Percentiles rank a stretch among this genome's conserved stretches.
Evolutionary conservation across 2,329 filamentous ascomycete species (phyloP).

Genomic region (Fusarium sp.): DNA sequence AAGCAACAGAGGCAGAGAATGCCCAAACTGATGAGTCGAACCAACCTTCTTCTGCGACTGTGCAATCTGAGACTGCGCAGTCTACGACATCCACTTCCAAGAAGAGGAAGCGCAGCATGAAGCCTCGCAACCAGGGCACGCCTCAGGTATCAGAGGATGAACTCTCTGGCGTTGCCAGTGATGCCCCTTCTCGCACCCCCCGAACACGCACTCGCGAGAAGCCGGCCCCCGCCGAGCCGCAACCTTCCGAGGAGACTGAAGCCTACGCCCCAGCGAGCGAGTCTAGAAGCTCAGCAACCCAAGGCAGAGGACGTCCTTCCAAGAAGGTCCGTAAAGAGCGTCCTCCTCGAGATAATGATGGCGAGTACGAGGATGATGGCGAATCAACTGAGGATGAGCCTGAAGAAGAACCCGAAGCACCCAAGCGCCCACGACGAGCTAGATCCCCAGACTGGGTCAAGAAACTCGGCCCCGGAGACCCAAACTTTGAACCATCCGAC

Average conservation of each 20-base stretch:
- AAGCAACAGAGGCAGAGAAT: background rate
- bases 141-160: background rate
- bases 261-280: conserved; percentile 1
- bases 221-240: background rate
- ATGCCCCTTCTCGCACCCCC: background rate
- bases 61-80: background rate
- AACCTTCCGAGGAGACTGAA: background rate
- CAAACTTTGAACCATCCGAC: conserved; percentile 39
- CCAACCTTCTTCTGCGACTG: background rate
- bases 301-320: background rate
- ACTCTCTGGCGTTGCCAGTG: conserved; percentile 8
- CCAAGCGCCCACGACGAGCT: conserved; percentile 11
- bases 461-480: conserved; percentile 36
- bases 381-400: conserved; percentile 5
- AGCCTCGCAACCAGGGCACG: background rate
- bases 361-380: conserved; percentile 17
- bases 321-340: conserved; percentile 3
- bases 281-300: conserved; percentile 6
- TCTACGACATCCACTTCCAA: background rate
- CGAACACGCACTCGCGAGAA: background rate
- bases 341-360: background rate
- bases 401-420: background rate
- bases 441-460: conserved; percentile 43
- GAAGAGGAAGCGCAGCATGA: background rate
- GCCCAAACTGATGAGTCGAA: background rate